Base-by-base conservation (phyloP, 148 eudicot species). In the Hydrangea macrophylla region DNA sequence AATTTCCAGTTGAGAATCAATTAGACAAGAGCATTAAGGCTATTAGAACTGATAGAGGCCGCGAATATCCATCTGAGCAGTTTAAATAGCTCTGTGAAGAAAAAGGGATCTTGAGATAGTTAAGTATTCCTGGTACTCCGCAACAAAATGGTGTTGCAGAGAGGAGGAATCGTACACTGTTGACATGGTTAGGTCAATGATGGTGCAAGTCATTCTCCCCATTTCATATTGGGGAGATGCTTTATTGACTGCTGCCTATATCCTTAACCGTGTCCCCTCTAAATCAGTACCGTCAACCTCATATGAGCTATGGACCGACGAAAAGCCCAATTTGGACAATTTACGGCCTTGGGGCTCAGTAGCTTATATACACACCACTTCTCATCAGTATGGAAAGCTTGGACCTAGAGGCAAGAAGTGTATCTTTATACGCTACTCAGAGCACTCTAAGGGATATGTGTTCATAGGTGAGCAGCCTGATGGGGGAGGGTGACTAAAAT, bases 391-490 rank as follows among this genome's bases (percentile, higher is more conserved):
- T 54, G 20, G 25, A 35, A 51, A 67, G 40, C 1, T 67, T 9
- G 37, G 57, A 12, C 50, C 40, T n/a, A n/a, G n/a, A n/a, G n/a
- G n/a, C n/a, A n/a, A n/a, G n/a, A n/a, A n/a, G n/a, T n/a, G n/a
- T n/a, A n/a, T n/a, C n/a, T n/a, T n/a, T n/a, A n/a, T n/a, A n/a
- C n/a, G n/a, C n/a, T n/a, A n/a, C n/a, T n/a, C 1, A 31, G n/a
- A 68, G 7, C 24, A 56, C 51, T 68, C 71, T 6, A 68, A 57
- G 23, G 50, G 60, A 12, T 37, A 55, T 24, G 50, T 55, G 36
- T 54, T 68, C 25, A 20, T 66, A 22, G 51, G 62, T 58, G 12
- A 39, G 39, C 32, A 33, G 15, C 15, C 12, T 8, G 35, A 68
- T 68, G n/a, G n/a, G 71, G 35, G 26, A 27, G 33, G 6, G 36